phyloP scores from a whole-genome alignment of 2,329 filamentous ascomycete genomes.

The Trichoderma sp. region DNA sequence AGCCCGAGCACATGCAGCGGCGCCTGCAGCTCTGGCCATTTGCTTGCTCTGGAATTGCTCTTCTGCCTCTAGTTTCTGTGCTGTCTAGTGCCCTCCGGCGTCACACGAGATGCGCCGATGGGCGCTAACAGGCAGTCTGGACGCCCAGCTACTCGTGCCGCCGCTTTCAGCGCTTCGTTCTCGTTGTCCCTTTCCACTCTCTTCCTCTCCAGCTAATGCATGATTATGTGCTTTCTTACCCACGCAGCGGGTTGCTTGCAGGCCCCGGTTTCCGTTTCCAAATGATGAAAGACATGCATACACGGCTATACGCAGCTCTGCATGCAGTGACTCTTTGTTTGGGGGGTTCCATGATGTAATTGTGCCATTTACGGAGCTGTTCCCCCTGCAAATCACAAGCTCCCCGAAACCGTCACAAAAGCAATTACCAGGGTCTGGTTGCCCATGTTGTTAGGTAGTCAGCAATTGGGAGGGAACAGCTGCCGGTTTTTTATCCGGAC shows the following conservation, averaged over 20 bases:
- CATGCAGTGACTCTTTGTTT: not conserved
- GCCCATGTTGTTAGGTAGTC: not conserved
- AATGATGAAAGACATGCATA: conserved; percentile 16
- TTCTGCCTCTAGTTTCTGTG: not conserved
- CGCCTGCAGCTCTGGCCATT: not conserved
- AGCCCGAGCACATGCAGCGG: not conserved
- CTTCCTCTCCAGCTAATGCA: not conserved
- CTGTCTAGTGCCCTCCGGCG: not conserved
- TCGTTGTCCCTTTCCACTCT: not conserved
- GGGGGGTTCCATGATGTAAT: conserved; percentile 8
- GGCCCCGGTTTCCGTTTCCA: not conserved
- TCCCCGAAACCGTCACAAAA: not conserved
- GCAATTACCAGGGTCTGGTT: not conserved
- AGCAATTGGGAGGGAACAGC: not conserved
- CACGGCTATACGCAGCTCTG: not conserved
- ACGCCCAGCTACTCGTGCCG: not conserved
- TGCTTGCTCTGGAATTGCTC: not conserved
- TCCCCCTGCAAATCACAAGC: not conserved
- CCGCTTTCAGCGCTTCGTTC: not conserved
- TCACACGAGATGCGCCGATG: conserved; percentile 4
- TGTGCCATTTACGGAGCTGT: not conserved
- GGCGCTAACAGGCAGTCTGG: not conserved
- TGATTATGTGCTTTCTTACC: not conserved
- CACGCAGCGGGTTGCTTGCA: conserved; percentile 1
- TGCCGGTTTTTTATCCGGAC: not conserved